Conservation (phyloP, 148 eudicot genomes). For the Vaccinium corymbosum region DNA sequence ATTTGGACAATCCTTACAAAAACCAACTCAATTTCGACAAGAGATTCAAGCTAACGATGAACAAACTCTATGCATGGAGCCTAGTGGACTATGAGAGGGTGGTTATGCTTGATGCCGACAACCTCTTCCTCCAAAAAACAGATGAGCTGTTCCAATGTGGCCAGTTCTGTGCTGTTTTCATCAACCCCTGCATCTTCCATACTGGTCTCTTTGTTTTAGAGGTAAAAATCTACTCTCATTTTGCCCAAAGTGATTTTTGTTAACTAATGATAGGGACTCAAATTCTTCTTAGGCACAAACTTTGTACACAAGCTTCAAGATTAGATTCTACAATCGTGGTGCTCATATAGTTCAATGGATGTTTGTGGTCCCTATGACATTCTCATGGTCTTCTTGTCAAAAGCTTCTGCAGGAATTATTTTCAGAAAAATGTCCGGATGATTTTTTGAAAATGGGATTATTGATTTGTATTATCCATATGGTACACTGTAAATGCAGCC, state of each 20-base stretch:
- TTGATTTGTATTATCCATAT: not conserved
- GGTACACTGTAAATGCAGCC: slow-evolving; percentile 50
- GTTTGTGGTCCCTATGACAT: not conserved
- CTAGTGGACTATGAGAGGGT: slow-evolving; percentile 80
- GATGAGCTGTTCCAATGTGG: slow-evolving; percentile 97
- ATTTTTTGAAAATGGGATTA: not conserved
- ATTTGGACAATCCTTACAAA: slow-evolving; percentile 68
- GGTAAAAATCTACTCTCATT: slow-evolving; percentile 31
- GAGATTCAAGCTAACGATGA: slow-evolving; percentile 81
- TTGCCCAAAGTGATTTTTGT: not conserved
- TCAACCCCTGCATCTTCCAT: slow-evolving; percentile 98
- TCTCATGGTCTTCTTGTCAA: not conserved
- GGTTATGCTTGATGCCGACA: slow-evolving; percentile 92
- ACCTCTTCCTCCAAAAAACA: slow-evolving; percentile 73
- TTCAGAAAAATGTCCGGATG: not conserved
- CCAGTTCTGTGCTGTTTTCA: slow-evolving; percentile 88
- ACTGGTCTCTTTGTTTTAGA: slow-evolving; percentile 92
- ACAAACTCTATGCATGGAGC: slow-evolving; percentile 91
- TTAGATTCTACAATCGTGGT: no score
- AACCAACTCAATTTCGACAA: slow-evolving; percentile 25
- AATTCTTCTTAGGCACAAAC: not conserved
- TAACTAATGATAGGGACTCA: no score
- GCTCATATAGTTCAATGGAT: not conserved
- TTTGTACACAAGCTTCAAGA: not conserved
- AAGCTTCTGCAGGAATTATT: not conserved